These are phyloP conservation scores for Teunomyces cretensis DNA, from an alignment of 805 yeast species.

Conservation along the genomic window DNA sequence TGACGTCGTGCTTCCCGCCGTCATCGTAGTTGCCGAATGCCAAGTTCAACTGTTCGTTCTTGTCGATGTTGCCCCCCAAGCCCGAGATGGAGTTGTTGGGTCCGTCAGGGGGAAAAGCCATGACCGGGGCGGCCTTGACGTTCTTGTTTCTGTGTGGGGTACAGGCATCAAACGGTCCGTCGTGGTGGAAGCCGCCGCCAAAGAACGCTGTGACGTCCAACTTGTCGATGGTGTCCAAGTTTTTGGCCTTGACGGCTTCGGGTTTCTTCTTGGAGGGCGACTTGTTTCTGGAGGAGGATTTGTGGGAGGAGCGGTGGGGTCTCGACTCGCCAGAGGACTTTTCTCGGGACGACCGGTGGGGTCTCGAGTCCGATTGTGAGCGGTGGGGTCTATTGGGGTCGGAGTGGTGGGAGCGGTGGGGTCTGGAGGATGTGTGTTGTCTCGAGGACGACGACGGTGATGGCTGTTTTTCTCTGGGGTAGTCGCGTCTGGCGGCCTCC, in stretches of 20 bases:
- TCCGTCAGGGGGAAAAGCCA: conserved; percentile 94
- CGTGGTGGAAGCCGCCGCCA: conserved; percentile 95
- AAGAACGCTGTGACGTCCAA: conserved; percentile 94
- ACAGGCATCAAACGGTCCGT: conserved; percentile 98
- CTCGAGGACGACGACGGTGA: conserved; percentile 16
- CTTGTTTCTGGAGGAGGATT: conserved; percentile 19
- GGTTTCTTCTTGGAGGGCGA: conserved; percentile 44
- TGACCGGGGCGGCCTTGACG: conserved; percentile 77
- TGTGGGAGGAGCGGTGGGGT: conserved; percentile 13
- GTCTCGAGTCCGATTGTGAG: conserved; percentile 10
- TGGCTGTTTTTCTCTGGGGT: conserved; percentile 53
- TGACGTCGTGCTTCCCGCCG: conserved; percentile 38
- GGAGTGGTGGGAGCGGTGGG: conserved; percentile 23
- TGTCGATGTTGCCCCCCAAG: conserved; percentile 49
- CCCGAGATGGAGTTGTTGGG: conserved; percentile 87
- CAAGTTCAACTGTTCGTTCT: conserved; percentile 57
- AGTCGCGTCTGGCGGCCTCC: conserved; percentile 39
- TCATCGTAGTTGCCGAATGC: conserved; percentile 73
- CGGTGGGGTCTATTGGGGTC: conserved; percentile 12
- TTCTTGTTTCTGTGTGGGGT: conserved; percentile 91
- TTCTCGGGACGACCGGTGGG: conserved; percentile 11
- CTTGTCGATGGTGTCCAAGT: conserved; percentile 91
- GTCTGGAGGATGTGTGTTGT: conserved; percentile 20
- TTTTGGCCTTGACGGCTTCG: conserved; percentile 56
- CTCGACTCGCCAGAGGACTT: conserved; percentile 5